Evolutionary conservation across 257 asterid species (phyloP), one percentile per base, ranked within the genome.

Genomic region (Petunia secreta): DNA sequence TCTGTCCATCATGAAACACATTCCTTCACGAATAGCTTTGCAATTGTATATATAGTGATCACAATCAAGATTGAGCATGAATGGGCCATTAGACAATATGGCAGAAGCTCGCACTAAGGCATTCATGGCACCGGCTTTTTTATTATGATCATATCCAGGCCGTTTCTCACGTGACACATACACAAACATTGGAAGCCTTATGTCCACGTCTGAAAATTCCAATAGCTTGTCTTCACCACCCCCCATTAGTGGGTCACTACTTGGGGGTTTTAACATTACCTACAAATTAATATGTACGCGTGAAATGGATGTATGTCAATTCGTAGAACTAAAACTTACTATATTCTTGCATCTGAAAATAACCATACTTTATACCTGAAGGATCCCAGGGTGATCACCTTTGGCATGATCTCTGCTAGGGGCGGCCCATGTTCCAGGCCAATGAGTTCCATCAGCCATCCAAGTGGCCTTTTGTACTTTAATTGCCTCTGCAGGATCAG

Each of bases 381-480:
- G 82, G 57, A 86, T 86, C 9, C 89, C 87, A 8, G 87, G 81
- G 73, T 86, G 89, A 52, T 86, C 84, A 55, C 87, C 89, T 71
- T 84, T 86, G 13, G 80, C 85, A 80, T 86, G 89, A 36, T 86
- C 89, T 3, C 73, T 44, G 1, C 79, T 41, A 0, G 86, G 80
- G 25, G 38, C 48, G 9, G 80, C 50, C 89, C 89, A 86, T 25
- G 87, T 58, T 50, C 89, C 87, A 0, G 89, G 89, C 89, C 87
- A 86, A 66, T 86, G 89, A 46, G 85, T 86, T 8, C 89, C 89
- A 77, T 86, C 89, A 6, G 87, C 89, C 89, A 86, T 86, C 89
- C 87, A 86, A 46, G 87, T 86, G 3, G 89, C 89, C 71, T 86
- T 86, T 13, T 63, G 78, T 1, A 84, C 86, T 67, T 82, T 82